Percentiles rank a stretch among this genome's conserved stretches.
These are phyloP conservation scores for Didymella sp. DNA, from an alignment of 2,329 filamentous ascomycete species.

Conservation along the genomic window DNA sequence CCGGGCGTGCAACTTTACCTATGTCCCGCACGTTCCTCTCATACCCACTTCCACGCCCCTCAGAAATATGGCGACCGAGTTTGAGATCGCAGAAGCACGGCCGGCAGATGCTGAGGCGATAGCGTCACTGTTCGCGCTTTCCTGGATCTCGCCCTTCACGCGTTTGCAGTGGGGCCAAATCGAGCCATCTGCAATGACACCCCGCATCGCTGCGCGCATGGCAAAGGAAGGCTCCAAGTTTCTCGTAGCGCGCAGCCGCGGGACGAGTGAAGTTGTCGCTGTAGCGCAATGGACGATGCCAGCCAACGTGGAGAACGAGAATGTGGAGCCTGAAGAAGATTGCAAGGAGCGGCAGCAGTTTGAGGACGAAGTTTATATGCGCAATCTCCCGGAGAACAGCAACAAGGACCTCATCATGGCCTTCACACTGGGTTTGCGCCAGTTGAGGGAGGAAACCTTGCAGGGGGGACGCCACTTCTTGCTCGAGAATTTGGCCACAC, in stretches of 20 bases:
- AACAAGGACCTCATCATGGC: constrained; percentile 39
- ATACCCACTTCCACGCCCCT: background rate
- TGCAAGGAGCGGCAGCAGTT: constrained; percentile 31
- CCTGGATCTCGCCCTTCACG: constrained; percentile 38
- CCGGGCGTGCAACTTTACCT: background rate
- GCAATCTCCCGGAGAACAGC: constrained; percentile 28
- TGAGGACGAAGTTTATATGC: constrained; percentile 32
- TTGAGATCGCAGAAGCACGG: constrained; percentile 20
- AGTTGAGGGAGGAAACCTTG: constrained; percentile 24
- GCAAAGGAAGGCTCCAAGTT: constrained; percentile 12
- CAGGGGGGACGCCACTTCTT: constrained; percentile 25
- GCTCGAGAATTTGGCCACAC: constrained; percentile 40
- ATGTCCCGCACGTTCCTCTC: background rate
- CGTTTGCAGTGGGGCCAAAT: constrained; percentile 38
- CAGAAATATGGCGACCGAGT: background rate
- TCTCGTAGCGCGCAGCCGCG: constrained; percentile 23
- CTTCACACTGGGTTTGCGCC: constrained; percentile 25
- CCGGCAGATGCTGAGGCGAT: constrained; percentile 29
- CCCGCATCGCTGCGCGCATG: constrained; percentile 33
- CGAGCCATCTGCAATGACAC: constrained; percentile 30
- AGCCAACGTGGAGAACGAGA: background rate
- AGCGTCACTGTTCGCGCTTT: constrained; percentile 33
- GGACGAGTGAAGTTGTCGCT: constrained; percentile 23
- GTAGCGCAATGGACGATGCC: constrained; percentile 40
- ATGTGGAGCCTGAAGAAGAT: constrained; percentile 25